These are phyloP conservation scores for Escallonia rubra DNA, from an alignment of 129 eudicot genomes.

Conservation along the genomic window DNA sequence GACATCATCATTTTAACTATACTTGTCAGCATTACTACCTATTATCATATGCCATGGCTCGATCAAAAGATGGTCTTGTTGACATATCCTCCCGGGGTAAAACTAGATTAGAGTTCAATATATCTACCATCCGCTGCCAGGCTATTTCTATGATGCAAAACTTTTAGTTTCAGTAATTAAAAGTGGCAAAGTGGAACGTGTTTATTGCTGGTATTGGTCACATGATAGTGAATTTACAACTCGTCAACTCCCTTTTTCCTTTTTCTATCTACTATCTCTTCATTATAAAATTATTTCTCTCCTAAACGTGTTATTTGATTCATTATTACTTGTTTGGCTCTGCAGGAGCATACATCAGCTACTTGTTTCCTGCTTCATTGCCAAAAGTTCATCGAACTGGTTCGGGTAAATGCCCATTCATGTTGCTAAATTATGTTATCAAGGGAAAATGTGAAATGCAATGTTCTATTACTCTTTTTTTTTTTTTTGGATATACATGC, in stretches of 20 bases:
- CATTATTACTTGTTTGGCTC: background rate
- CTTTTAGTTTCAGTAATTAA: no score
- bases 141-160: no score
- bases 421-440: conserved; percentile 1
- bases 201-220: no score
- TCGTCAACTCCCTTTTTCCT: conserved; percentile 3
- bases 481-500: background rate
- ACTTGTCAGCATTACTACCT: no score
- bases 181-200: no score
- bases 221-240: no score
- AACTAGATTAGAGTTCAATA: no score
- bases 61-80: no score
- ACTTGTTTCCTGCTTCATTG: conserved; percentile 74
- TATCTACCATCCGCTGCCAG: no score
- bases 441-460: background rate
- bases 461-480: background rate
- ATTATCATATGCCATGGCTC: no score
- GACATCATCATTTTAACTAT: no score
- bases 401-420: conserved; percentile 59
- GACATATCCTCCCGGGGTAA: no score
- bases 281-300: background rate
- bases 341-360: conserved; percentile 79
- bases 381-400: conserved; percentile 88
- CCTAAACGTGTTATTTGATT: background rate
- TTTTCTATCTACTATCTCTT: background rate